Evolutionary conservation across 1,284 basidiomycete genomes (phyloP), one percentile per base, ranked within the genome.

Genomic region (Microbotryum lychnidis-dioicae): DNA sequence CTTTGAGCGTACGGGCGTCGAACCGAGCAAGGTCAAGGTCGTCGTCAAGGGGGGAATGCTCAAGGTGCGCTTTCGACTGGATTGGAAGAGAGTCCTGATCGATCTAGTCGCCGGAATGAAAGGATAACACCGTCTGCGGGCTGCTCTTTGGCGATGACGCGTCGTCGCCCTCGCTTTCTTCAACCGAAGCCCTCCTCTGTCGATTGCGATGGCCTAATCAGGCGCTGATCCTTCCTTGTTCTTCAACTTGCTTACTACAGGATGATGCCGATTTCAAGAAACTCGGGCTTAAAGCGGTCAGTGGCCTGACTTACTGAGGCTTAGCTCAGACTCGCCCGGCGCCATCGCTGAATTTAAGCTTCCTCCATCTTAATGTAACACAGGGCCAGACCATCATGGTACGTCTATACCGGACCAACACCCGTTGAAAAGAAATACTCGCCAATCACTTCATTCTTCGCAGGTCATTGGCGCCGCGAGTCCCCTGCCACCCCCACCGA

Each of bases 11-110:
- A 64, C 64, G 18, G 66, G 60, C 37, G 63, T 61, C 20, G 50
- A 51, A 20, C 44, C 83, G 55, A 91, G 93, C 71, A 82, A 92
- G 54, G 93, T 96, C 87, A 98, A 97, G 77, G 87, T 97, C 67
- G 93, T 97, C 88, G 81, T 94, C 74, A 97, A 96, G 75, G 89
- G 89, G 89, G 89, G n/a, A 2, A 81, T 90, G 69, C 81, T 96
- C 74, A 92, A 91, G 82, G 88, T 86, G 20, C 49, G 70, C 54
- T 31, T 25, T 21, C 20, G 27, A 14, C 7, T 31, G 29, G 29
- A 31, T 31, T 31, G 29, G 29, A 31, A 31, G 29, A 31, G 29
- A 31, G 29, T 31, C 8, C 29, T 31, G 29, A 7, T 7, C 29
- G 31, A 10, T 31, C 31, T 31, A 37, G 31, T 54, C 3, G 33